Evolutionary conservation across 2,329 filamentous ascomycete genomes (phyloP), one percentile per base, ranked within the genome.

Genomic region (Scytalidium lignicola): DNA sequence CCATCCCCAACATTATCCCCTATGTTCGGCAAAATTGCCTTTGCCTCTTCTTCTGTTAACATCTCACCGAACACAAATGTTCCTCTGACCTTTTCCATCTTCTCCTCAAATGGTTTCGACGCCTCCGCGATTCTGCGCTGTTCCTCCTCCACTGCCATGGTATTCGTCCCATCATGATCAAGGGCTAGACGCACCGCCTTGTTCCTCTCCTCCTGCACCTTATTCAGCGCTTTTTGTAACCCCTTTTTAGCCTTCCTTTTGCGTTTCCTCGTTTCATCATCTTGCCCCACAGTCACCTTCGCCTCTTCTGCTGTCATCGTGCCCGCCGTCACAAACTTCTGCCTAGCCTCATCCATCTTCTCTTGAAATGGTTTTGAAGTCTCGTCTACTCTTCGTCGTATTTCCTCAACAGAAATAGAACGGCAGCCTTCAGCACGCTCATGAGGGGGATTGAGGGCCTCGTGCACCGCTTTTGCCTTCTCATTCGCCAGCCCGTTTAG

Each of bases 1-100:
- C 29, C 46, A 7, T 37, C n/a, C 15, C n/a, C 7, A 37, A 9
- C n/a, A 9, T n/a, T 17, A 17, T 37, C 32, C 40, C 17, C 21
- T 6, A 48, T 37, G 26, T 48, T 48, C 26, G 46, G 46, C 39
- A 48, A 39, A 37, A 48, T 48, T 43, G 46, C 46, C 21, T 29
- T 43, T 20, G 40, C 20, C 41, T 48, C 46, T 48, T 43, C 46
- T 23, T 19, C 26, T 43, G 46, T 48, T 39, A 48, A 32, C 22
- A 3, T 13, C 6, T 13, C 32, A 3, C 39, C 6, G 17, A 22
- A 32, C 41, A 22, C 39, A 29, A 28, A 29, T 15, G 17, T 29
- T 6, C 21, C 40, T 43, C 40, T 48, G 40, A 32, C 6, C 40
- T 48, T 22, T 5, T 43, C 23, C 39, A 48, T 43, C 23, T 43